Evolutionary conservation across 345 rosid genomes (phyloP).

Genomic region (Isatis tinctoria): DNA sequence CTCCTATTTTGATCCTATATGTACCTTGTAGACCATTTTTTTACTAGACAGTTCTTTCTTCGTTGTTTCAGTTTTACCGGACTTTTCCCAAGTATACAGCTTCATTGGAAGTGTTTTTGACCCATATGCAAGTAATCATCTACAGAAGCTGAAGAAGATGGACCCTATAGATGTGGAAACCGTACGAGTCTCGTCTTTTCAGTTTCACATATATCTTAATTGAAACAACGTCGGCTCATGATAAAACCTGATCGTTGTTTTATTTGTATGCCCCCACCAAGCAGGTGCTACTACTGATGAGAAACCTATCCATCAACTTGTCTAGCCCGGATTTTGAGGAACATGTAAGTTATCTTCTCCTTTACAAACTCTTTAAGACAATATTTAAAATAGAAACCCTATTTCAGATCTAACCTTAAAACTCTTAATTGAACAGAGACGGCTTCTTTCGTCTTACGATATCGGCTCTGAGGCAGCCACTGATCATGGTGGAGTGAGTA

Average conservation of each 20-base stretch:
- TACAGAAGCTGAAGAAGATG: slow-evolving; percentile 83
- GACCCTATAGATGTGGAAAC: slow-evolving; percentile 92
- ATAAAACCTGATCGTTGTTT: slow-evolving; percentile 1
- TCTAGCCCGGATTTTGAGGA: slow-evolving; percentile 87
- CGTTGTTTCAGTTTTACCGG: slow-evolving; percentile 68
- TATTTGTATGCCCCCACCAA: slow-evolving; percentile 35
- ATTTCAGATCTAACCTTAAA: neutral
- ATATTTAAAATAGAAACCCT: neutral
- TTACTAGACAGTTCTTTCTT: slow-evolving; percentile 16
- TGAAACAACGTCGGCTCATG: neutral
- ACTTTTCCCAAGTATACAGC: slow-evolving; percentile 76
- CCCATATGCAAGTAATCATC: slow-evolving; percentile 58
- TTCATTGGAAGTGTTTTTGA: slow-evolving; percentile 90
- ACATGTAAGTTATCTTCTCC: slow-evolving; percentile 61
- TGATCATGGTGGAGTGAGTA: slow-evolving; percentile 29
- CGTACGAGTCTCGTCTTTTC: slow-evolving; percentile 38
- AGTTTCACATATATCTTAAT: slow-evolving; percentile 2
- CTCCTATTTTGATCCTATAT: neutral
- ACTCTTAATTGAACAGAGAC: slow-evolving; percentile 51
- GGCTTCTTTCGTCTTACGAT: slow-evolving; percentile 68
- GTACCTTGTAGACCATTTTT: neutral
- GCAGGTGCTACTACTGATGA: slow-evolving; percentile 88
- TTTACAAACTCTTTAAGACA: neutral
- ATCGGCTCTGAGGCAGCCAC: slow-evolving; percentile 38
- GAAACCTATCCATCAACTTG: slow-evolving; percentile 87